Percentiles rank a stretch among this genome's conserved stretches.
Conservation (phyloP, 768 basidiomycete species). For the Tricholoma hemisulphureum region DNA sequence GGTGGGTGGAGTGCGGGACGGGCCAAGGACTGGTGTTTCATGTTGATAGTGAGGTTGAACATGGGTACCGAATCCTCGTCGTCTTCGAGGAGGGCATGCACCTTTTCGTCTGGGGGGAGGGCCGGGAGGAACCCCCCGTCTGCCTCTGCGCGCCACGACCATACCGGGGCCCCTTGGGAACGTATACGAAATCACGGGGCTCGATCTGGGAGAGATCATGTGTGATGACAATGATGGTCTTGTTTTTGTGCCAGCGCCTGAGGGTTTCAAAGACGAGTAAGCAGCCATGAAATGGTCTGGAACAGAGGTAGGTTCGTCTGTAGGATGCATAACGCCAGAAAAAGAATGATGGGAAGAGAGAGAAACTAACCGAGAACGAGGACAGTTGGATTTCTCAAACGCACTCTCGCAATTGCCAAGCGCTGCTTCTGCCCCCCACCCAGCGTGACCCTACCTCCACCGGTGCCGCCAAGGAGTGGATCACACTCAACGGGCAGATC, state of each 20-base stretch:
- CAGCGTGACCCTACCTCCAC: conserved; percentile 49
- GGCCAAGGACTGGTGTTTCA: too few species aligned
- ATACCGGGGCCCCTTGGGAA: conserved; percentile 77
- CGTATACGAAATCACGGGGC: conserved; percentile 82
- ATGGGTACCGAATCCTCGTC: too few species aligned
- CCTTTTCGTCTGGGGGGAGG: too few species aligned
- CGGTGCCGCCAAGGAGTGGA: conserved; percentile 71
- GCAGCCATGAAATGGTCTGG: conserved; percentile 85
- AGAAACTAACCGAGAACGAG: conserved; percentile 78
- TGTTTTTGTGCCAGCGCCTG: conserved; percentile 65
- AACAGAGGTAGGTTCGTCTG: conserved; percentile 80
- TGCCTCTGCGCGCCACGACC: too few species aligned
- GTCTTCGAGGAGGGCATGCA: too few species aligned
- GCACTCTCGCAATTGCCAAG: conserved; percentile 84
- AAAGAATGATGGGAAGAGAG: background rate
- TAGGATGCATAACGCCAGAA: conserved; percentile 23
- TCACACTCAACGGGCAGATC: conserved; percentile 91
- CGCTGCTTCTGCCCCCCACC: conserved; percentile 94
- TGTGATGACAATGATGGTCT: too few species aligned
- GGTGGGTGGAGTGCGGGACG: too few species aligned
- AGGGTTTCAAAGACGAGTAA: conserved; percentile 78
- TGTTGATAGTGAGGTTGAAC: too few species aligned
- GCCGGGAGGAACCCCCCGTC: too few species aligned
- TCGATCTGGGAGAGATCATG: conserved; percentile 86
- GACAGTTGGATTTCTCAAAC: conserved; percentile 81